These are phyloP conservation scores for Corynespora cassiicola DNA, from an alignment of 2,329 filamentous ascomycete genomes.

Conservation along the genomic window DNA sequence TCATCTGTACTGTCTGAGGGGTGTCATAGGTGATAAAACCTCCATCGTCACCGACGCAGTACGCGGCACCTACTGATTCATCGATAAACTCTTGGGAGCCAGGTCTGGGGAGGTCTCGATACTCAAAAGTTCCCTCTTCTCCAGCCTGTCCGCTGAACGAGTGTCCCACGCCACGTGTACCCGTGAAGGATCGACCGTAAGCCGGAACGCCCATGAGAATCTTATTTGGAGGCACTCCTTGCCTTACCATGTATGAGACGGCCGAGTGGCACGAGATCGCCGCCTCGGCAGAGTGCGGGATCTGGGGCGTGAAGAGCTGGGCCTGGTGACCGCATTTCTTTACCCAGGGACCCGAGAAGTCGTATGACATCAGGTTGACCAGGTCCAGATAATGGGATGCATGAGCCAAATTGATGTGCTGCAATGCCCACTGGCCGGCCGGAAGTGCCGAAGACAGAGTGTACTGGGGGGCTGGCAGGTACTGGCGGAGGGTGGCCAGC, in stretches of 20 bases:
- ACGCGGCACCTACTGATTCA: slow-evolving; percentile 71
- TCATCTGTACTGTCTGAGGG: slow-evolving; percentile 75
- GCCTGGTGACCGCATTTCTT: slow-evolving; percentile 74
- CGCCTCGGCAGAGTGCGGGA: slow-evolving; percentile 62
- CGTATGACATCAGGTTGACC: slow-evolving; percentile 81
- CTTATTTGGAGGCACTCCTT: slow-evolving; percentile 73
- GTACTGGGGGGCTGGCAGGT: slow-evolving; percentile 73
- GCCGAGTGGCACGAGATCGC: slow-evolving; percentile 68
- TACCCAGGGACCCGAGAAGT: slow-evolving; percentile 77
- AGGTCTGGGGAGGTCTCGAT: slow-evolving; percentile 69
- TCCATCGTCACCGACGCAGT: slow-evolving; percentile 74
- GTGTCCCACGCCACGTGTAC: slow-evolving; percentile 70
- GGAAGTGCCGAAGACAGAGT: slow-evolving; percentile 76
- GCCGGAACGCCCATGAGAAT: slow-evolving; percentile 78
- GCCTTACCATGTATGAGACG: slow-evolving; percentile 69
- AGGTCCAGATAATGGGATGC: slow-evolving; percentile 73
- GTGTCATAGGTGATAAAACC: slow-evolving; percentile 85
- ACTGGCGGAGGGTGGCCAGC: slow-evolving; percentile 69
- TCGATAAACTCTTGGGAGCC: slow-evolving; percentile 72
- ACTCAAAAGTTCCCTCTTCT: slow-evolving; percentile 75
- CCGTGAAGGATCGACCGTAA: slow-evolving; percentile 77
- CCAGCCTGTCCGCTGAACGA: slow-evolving; percentile 60
- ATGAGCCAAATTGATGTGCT: slow-evolving; percentile 70
- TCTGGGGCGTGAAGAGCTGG: slow-evolving; percentile 69
- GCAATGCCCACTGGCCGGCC: slow-evolving; percentile 69